Conservation (phyloP, 345 rosid genomes). For the Garcia nutans region DNA sequence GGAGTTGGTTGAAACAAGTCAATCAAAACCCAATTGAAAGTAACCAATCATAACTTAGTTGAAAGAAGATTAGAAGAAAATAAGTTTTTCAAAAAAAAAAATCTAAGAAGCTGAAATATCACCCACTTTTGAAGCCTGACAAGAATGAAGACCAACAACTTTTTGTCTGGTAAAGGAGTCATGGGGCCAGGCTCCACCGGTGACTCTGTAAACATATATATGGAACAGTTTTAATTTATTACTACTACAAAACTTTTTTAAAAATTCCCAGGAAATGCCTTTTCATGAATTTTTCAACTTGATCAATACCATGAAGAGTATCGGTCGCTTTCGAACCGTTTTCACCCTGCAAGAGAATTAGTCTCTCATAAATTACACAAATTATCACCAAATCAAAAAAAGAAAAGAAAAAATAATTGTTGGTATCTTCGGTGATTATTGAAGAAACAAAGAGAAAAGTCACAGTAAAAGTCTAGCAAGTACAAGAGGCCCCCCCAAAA, state of each 20-base stretch:
- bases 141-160: slow-evolving; percentile 96
- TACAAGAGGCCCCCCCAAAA: slow-evolving; percentile 20
- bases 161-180: slow-evolving; percentile 96
- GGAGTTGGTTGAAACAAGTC: slow-evolving; percentile 14
- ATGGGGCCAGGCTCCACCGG: slow-evolving; percentile 88
- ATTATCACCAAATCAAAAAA: slow-evolving; percentile 20
- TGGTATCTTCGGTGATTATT: slow-evolving; percentile 16
- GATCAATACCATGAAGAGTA: slow-evolving; percentile 63
- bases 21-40: slow-evolving; percentile 29
- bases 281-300: slow-evolving; percentile 30
- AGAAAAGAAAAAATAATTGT: slow-evolving; percentile 17
- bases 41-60: slow-evolving; percentile 3
- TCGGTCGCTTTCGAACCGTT: slow-evolving; percentile 82
- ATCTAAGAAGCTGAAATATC: slow-evolving; percentile 30
- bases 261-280: slow-evolving; percentile 38
- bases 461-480: slow-evolving; percentile 40
- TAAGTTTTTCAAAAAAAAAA: neutral
- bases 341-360: slow-evolving; percentile 64
- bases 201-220: slow-evolving; percentile 58
- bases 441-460: slow-evolving; percentile 31
- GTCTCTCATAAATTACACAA: slow-evolving; percentile 27
- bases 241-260: slow-evolving; percentile 23
- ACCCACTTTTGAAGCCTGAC: slow-evolving; percentile 98
- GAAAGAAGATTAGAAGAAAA: neutral
- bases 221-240: slow-evolving; percentile 27